These are phyloP conservation scores for Willaertia magna DNA, from an alignment of 208 protist genomes.

Conservation along the genomic window DNA sequence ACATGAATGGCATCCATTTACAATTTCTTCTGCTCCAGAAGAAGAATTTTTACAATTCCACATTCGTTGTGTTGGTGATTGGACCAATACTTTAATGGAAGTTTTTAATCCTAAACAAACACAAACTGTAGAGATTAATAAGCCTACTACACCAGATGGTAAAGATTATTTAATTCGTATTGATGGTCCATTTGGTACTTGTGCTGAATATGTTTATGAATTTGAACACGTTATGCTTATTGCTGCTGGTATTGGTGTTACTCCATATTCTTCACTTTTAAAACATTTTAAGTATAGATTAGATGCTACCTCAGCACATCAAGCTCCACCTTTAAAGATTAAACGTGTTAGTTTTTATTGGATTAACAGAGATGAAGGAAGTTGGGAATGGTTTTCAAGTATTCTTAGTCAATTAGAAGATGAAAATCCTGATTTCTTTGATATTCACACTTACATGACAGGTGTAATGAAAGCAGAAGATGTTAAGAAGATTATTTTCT, in stretches of 20 bases:
- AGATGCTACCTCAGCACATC: background rate
- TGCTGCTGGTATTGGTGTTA: constrained; percentile 56
- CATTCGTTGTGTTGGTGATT: constrained; percentile 25
- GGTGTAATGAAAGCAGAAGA: background rate
- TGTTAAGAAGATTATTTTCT: background rate
- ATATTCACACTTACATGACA: constrained; percentile 9
- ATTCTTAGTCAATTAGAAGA: background rate
- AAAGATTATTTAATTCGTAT: constrained; percentile 30
- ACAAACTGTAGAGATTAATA: background rate
- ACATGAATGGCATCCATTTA: constrained; percentile 69
- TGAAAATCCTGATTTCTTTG: background rate
- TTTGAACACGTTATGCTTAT: constrained; percentile 38
- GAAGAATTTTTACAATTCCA: constrained; percentile 32
- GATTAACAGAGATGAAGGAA: constrained; percentile 12
- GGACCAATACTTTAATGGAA: background rate
- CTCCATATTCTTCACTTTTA: constrained; percentile 48
- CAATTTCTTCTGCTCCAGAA: constrained; percentile 52
- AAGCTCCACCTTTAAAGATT: background rate
- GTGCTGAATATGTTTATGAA: constrained; percentile 48
- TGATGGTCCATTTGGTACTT: constrained; percentile 53
- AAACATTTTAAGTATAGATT: constrained; percentile 39
- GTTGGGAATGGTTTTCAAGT: constrained; percentile 8
- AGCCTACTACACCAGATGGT: background rate
- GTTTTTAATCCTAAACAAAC: background rate
- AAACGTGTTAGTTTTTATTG: constrained; percentile 3